A percentile compares a stretch with the other conserved stretches of the same genome.
phyloP scores from a whole-genome alignment of 2,329 filamentous ascomycete species.

The Colletotrichum karsti region DNA sequence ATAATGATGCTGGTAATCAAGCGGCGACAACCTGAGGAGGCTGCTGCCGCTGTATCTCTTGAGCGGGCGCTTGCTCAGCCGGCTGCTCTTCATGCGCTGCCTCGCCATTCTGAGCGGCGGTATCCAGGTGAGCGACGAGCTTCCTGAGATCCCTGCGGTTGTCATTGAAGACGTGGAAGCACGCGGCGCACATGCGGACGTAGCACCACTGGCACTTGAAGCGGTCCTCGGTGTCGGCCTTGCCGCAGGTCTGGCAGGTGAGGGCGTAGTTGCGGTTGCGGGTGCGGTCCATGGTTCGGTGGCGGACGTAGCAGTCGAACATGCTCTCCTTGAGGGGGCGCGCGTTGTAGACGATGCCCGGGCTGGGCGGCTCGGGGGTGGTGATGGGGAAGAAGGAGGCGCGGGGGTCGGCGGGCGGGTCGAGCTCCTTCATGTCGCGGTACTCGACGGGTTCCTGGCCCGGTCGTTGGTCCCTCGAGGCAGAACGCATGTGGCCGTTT shows the following conservation, averaged over 20 bases:
- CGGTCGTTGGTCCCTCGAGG: slow-evolving; percentile 14
- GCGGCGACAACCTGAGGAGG: background rate
- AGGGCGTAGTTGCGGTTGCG: slow-evolving; percentile 59
- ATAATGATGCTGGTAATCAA: background rate
- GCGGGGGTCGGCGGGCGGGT: slow-evolving; percentile 42
- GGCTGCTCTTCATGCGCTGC: background rate
- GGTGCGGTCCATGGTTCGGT: slow-evolving; percentile 56
- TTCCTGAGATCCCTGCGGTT: slow-evolving; percentile 52
- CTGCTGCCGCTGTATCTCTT: background rate
- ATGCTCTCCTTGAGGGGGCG: slow-evolving; percentile 53
- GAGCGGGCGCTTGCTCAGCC: background rate
- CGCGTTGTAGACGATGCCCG: slow-evolving; percentile 50
- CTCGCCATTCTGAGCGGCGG: background rate
- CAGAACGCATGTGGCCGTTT: slow-evolving; percentile 1
- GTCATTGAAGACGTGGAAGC: slow-evolving; percentile 49
- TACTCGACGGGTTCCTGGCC: slow-evolving; percentile 40
- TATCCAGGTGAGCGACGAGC: slow-evolving; percentile 46
- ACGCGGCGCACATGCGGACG: slow-evolving; percentile 60
- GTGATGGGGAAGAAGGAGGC: slow-evolving; percentile 48
- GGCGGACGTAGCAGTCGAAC: slow-evolving; percentile 56
- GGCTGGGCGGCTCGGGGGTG: slow-evolving; percentile 34
- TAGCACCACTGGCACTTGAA: slow-evolving; percentile 60
- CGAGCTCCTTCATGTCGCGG: slow-evolving; percentile 45
- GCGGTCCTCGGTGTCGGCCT: slow-evolving; percentile 52
- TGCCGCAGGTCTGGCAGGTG: slow-evolving; percentile 61